Base-by-base conservation (phyloP, 345 rosid genomes). In the Melaleuca alternifolia region DNA sequence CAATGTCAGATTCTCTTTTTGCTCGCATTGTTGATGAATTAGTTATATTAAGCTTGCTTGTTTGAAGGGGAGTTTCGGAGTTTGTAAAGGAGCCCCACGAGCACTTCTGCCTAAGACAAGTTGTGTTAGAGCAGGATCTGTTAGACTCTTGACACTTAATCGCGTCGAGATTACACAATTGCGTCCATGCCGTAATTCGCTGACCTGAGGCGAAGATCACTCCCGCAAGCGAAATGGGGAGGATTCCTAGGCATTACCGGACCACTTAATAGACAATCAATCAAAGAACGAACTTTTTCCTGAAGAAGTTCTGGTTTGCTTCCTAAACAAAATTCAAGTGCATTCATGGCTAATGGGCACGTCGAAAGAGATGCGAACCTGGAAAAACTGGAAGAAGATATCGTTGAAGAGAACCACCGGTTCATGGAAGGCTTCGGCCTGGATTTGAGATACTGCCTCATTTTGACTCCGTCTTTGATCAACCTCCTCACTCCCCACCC, bases 401-500 rank as follows among this genome's bases (percentile, higher is more conserved):
- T 96, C 94, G 88, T 96, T 90, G 82, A 94, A 96, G 56, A 97
- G 82, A 83, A 93, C 90, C 20, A 89, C 83, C 7, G 98, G 98
- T 28, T 87, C 87, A 62, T 96, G 97, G 86, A 97, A 97, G 56
- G 99, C 98, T 83, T 96, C 94, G 8, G 97, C 97, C 84, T 96
- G 99, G 86, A 95, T 90, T 2, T 84, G 89, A 89, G 95, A 93
- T 57, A 92, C 98, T 86, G 91, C 90, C 90, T 93, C 62, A 93
- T 92, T 89, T 95, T 96, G 21, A 54, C 83, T 7, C 84, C 91
- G 83, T 90, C 91, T 84, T 92, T 91, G 23, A 33, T 90, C 92
- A 97, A 59, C 57, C 94, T 91, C 90, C 98, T 90, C 30, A 93
- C 98, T 11, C 87, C 89, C 98, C 99, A 97, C 11, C 96, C 98